Evolutionary conservation across 805 yeast species (phyloP).

Genomic region (Spathaspora gorwiae): DNA sequence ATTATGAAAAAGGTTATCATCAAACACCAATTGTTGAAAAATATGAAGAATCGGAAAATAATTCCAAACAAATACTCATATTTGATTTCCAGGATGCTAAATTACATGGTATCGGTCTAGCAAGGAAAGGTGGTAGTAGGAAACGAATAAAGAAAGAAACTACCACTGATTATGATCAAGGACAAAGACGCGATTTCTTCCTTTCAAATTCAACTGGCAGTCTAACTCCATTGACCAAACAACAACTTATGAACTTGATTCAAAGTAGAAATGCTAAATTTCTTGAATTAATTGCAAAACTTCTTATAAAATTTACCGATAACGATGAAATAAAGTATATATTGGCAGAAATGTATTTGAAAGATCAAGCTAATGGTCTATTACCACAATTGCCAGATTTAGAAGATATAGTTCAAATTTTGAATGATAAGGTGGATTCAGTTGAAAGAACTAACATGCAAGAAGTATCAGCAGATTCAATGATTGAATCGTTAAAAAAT

Average conservation of each 20-base stretch:
- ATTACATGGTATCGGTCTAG: conserved; percentile 43
- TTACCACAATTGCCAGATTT: conserved; percentile 49
- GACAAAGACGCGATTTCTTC: conserved; percentile 18
- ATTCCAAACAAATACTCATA: conserved; percentile 40
- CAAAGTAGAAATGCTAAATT: conserved; percentile 54
- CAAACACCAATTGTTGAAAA: conserved; percentile 24
- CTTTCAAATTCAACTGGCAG: conserved; percentile 38
- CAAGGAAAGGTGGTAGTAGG: conserved; percentile 16
- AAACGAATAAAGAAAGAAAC: conserved; percentile 4
- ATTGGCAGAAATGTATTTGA: conserved; percentile 37
- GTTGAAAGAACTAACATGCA: not conserved
- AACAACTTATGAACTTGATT: conserved; percentile 58
- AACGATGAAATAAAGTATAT: conserved; percentile 18
- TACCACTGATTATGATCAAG: conserved; percentile 7
- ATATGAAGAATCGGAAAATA: conserved; percentile 47
- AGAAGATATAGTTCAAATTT: conserved; percentile 45
- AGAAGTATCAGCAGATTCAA: conserved; percentile 24
- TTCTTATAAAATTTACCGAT: not conserved
- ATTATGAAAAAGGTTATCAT: conserved; percentile 30
- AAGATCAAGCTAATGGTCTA: conserved; percentile 23
- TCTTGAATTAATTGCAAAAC: conserved; percentile 4
- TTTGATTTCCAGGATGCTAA: conserved; percentile 76
- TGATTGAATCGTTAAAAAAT: conserved; percentile 46
- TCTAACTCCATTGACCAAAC: conserved; percentile 48
- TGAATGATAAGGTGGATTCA: conserved; percentile 8